Percentiles rank a stretch among this genome's conserved stretches.
These are phyloP conservation scores for Hyaloperonospora brassicae DNA, from an alignment of 352 stramenopile species.

Conservation along the genomic window DNA sequence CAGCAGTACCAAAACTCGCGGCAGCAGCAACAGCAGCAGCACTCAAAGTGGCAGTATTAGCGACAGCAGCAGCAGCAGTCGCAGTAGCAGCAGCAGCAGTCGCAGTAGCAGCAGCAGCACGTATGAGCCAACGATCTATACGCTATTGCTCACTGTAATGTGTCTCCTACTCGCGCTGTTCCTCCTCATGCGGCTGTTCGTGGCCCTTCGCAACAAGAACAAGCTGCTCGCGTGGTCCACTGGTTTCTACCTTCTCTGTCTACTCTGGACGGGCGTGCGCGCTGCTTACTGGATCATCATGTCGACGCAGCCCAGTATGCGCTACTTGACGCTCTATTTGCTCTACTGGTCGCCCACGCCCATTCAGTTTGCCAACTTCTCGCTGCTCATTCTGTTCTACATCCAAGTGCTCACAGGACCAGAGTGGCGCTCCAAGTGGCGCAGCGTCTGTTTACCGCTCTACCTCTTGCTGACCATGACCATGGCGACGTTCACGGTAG, in stretches of 20 bases:
- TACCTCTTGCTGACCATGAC: conserved; percentile 75
- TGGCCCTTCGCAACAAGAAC: conserved; percentile 70
- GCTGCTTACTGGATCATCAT: conserved; percentile 81
- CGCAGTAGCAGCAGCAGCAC: conserved; percentile 26
- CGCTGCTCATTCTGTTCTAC: conserved; percentile 83
- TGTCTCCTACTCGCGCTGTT: conserved; percentile 69
- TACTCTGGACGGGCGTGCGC: conserved; percentile 76
- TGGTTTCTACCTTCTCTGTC: conserved; percentile 70
- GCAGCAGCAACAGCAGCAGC: too few species aligned
- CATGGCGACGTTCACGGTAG: conserved; percentile 78
- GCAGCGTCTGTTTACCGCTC: conserved; percentile 74
- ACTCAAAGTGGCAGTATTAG: too few species aligned
- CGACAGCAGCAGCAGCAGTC: conserved; percentile 16
- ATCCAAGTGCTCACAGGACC: conserved; percentile 80
- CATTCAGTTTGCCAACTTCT: conserved; percentile 87
- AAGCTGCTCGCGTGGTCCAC: conserved; percentile 80
- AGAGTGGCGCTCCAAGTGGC: conserved; percentile 63
- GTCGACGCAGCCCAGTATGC: conserved; percentile 60
- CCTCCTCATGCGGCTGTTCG: conserved; percentile 54
- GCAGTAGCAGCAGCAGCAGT: conserved; percentile 16
- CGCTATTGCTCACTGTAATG: conserved; percentile 69
- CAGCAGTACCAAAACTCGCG: too few species aligned
- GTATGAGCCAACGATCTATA: conserved; percentile 62
- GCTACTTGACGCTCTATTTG: conserved; percentile 78
- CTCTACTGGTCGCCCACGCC: conserved; percentile 82